phyloP scores from a whole-genome alignment of 2,329 filamentous ascomycete species.

The Gyromitra esculenta region DNA sequence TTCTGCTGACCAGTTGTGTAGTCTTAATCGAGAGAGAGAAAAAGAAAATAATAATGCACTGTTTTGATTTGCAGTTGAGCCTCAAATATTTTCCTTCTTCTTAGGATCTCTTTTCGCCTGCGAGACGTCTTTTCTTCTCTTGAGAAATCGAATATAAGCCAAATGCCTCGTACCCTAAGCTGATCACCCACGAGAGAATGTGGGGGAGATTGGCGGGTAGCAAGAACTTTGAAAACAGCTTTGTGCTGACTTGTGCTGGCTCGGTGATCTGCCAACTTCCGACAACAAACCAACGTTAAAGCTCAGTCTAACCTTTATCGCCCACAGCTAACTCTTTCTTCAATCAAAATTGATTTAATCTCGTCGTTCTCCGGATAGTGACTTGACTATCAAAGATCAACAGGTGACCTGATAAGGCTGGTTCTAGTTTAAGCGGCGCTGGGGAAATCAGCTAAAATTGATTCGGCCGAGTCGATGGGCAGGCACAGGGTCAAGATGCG shows the following conservation, averaged over 20 bases:
- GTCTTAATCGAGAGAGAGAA: slow-evolving; percentile 21
- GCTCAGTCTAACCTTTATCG: slow-evolving; percentile 43
- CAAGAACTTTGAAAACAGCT: slow-evolving; percentile 41
- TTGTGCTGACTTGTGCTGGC: slow-evolving; percentile 32
- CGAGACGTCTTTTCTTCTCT: slow-evolving; percentile 14
- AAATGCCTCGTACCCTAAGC: slow-evolving; percentile 30
- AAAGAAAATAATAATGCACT: slow-evolving; percentile 26
- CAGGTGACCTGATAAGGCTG: slow-evolving; percentile 29
- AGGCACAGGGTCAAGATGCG: slow-evolving; percentile 47
- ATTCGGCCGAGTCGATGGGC: slow-evolving; percentile 34
- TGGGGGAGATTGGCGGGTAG: slow-evolving; percentile 35
- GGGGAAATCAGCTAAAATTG: slow-evolving; percentile 37
- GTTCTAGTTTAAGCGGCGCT: slow-evolving; percentile 40
- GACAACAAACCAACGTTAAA: slow-evolving; percentile 46
- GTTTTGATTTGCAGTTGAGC: slow-evolving; percentile 35
- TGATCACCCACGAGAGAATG: slow-evolving; percentile 25
- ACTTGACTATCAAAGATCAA: slow-evolving; percentile 44
- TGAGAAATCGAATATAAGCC: slow-evolving; percentile 23
- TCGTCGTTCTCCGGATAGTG: slow-evolving; percentile 42
- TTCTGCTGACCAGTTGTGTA: slow-evolving; percentile 19
- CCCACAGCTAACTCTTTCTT: slow-evolving; percentile 41
- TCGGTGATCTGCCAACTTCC: slow-evolving; percentile 41
- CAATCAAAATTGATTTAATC: slow-evolving; percentile 46
- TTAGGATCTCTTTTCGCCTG: slow-evolving; percentile 27
- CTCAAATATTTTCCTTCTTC: slow-evolving; percentile 38